A percentile compares a stretch with the other conserved stretches of the same genome.
Conservation (phyloP, 2,329 filamentous ascomycete genomes). For the Cladophialophora immunda region DNA sequence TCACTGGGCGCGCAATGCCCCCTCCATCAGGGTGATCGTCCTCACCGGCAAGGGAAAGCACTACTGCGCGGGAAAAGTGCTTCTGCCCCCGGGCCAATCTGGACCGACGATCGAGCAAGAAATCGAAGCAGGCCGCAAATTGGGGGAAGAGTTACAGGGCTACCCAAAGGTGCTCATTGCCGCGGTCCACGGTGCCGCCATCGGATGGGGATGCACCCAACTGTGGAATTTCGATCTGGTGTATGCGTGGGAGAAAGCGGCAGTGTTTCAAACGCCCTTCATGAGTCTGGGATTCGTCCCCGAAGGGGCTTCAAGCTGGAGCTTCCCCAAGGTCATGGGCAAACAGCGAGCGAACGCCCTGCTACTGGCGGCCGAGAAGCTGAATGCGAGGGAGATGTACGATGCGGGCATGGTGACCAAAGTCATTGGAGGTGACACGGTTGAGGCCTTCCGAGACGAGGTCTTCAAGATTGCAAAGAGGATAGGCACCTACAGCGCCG, state of each 20-base stretch:
- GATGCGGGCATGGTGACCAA: constrained; percentile 1
- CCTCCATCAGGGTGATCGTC: constrained; percentile 1
- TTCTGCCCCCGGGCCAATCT: not conserved
- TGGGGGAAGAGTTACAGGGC: not conserved
- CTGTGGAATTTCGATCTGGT: constrained; percentile 7
- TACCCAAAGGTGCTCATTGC: constrained; percentile 1
- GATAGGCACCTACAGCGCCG: constrained; percentile 2
- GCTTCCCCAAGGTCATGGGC: constrained; percentile 2
- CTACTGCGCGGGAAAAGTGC: constrained; percentile 1
- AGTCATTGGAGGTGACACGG: constrained; percentile 2
- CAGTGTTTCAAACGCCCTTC: not conserved
- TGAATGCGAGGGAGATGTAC: constrained; percentile 1
- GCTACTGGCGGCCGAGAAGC: not conserved
- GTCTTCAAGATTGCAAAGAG: constrained; percentile 9
- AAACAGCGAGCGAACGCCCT: not conserved
- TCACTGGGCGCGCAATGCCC: not conserved
- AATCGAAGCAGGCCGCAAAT: not conserved
- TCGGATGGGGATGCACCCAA: constrained; percentile 5
- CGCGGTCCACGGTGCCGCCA: not conserved
- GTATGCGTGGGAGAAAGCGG: not conserved
- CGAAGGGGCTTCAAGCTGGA: not conserved
- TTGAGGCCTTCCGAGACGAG: not conserved
- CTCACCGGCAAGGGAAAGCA: constrained; percentile 1
- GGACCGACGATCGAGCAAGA: constrained; percentile 4
- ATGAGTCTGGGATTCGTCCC: constrained; percentile 3